Conservation (phyloP, 2,329 filamentous ascomycete genomes). For the Fusarium sp. region DNA sequence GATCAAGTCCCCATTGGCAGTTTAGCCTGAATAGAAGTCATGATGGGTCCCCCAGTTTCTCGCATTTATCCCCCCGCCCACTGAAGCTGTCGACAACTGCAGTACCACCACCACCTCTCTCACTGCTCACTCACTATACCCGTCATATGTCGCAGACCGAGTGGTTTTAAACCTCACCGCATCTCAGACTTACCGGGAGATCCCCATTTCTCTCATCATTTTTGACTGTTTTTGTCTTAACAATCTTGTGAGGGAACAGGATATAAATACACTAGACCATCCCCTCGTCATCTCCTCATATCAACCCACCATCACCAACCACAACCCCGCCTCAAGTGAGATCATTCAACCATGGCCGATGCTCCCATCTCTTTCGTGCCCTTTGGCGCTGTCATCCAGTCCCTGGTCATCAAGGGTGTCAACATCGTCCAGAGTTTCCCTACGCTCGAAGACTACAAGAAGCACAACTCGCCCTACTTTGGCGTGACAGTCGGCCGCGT, state of each 20-base stretch:
- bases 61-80: slow-evolving; percentile 41
- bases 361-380: slow-evolving; percentile 77
- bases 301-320: slow-evolving; percentile 21
- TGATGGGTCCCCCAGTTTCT: slow-evolving; percentile 41
- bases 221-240: not conserved
- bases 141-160: slow-evolving; percentile 17
- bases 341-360: slow-evolving; percentile 57
- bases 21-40: slow-evolving; percentile 49
- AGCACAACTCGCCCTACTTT: slow-evolving; percentile 85
- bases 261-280: slow-evolving; percentile 22
- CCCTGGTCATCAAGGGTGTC: slow-evolving; percentile 81
- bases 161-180: slow-evolving; percentile 37
- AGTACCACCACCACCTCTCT: not conserved
- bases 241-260: not conserved
- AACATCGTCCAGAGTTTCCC: slow-evolving; percentile 95
- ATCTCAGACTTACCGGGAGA: slow-evolving; percentile 22
- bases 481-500: slow-evolving; percentile 92
- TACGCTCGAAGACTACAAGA: slow-evolving; percentile 80
- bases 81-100: not conserved
- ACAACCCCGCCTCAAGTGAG: slow-evolving; percentile 23
- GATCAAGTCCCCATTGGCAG: slow-evolving; percentile 36
- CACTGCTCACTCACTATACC: not conserved
- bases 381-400: slow-evolving; percentile 85
- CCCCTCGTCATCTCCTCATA: slow-evolving; percentile 9
- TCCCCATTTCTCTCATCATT: slow-evolving; percentile 9